phyloP scores from a whole-genome alignment of 768 basidiomycete species.

The Mycena leptocephala region DNA sequence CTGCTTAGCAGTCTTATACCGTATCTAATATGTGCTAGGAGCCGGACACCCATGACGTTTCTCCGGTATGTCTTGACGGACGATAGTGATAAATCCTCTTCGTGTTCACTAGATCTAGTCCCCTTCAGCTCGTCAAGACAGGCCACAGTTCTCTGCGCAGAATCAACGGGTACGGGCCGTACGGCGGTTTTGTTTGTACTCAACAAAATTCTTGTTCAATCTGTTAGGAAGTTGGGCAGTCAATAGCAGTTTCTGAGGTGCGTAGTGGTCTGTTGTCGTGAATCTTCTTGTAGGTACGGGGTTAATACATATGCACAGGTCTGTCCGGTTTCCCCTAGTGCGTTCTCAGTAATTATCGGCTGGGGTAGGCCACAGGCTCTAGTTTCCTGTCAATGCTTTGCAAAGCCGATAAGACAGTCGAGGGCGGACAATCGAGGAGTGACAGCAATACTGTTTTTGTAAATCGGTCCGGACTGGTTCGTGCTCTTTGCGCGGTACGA shows the following conservation, averaged over 20 bases:
- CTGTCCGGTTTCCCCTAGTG: slow-evolving; percentile 13
- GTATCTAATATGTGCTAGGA: background rate
- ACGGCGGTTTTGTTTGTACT: no score
- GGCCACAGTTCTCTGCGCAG: background rate
- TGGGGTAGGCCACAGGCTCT: background rate
- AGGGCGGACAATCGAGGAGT: background rate
- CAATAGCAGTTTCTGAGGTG: slow-evolving; percentile 25
- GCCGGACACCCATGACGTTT: slow-evolving; percentile 7
- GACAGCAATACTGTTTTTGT: slow-evolving; percentile 17
- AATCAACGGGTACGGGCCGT: slow-evolving; percentile 3
- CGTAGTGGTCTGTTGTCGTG: background rate
- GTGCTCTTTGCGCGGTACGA: background rate
- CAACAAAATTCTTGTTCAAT: no score
- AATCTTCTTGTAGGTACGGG: background rate
- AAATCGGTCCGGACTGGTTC: slow-evolving; percentile 37
- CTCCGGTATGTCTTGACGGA: background rate
- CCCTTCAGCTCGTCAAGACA: background rate
- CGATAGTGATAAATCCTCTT: background rate
- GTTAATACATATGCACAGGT: slow-evolving; percentile 16
- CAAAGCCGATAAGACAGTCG: background rate
- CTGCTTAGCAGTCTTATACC: background rate
- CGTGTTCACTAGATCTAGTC: background rate
- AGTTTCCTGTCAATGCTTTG: slow-evolving; percentile 20
- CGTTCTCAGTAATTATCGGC: slow-evolving; percentile 12
- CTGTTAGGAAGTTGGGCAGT: background rate